Evolutionary conservation across 2,329 filamentous ascomycete species (phyloP), one percentile per base, ranked within the genome.

Genomic region (Hypoxylon sp.): DNA sequence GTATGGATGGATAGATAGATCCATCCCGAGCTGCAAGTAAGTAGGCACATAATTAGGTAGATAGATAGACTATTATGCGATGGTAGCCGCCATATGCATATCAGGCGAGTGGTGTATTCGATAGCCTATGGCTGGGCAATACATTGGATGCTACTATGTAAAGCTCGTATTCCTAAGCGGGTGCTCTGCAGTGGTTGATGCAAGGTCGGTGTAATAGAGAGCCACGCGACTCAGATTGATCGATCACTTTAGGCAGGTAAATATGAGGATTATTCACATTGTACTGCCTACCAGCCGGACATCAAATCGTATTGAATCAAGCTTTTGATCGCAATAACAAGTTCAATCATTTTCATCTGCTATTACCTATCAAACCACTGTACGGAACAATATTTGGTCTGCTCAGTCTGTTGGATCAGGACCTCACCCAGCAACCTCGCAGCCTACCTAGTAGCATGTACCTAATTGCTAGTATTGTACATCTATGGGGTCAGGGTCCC

Each of bases 221-320:
- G 58, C 59, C 59, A 65, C 62, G 56, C 59, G 62, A 68, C 55
- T 62, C 53, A 56, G 54, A 66, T 68, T 65, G 65, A 65, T 65
- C 65, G 62, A 65, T 49, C 56, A 19, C 51, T 49, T 54, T 50
- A 47, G 46, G 54, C 46, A 56, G 58, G 44, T 47, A 56, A 34
- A 41, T 28, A 55, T 32, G 51, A 51, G 51, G 28, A 58, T 32
- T 20, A 52, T 57, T 46, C 22, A 24, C 32, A 30, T 51, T 24
- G 46, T 60, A 34, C 32, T 48, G 58, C 52, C 15, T 34, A 15
- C 19, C 37, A 46, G 15, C n/a, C 32, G 8, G 17, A 59, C 39
- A 4, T n/a, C 5, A 13, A 13, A 41, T 19, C 37, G 37, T 41
- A 41, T 41, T 41, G 34, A 39, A 17, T 34, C n/a, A 39, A 22